phyloP scores from a whole-genome alignment of 805 yeast species.

The Cyberlindnera saturnus region DNA sequence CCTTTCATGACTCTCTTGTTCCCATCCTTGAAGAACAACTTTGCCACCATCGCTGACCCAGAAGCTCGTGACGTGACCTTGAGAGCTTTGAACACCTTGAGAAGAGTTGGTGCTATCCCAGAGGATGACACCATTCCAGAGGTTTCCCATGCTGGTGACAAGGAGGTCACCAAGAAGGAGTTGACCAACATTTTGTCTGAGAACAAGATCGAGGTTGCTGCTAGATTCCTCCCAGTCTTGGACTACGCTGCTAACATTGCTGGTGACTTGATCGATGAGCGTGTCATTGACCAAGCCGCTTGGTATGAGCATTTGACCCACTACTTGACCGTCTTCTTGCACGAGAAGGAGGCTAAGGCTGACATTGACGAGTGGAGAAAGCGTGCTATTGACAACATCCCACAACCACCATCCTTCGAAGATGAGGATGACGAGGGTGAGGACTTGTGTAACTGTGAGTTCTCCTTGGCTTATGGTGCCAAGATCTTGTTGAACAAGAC shows the following conservation, averaged over 20 bases:
- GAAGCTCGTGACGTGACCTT: conserved; percentile 98
- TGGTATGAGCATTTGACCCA: conserved; percentile 89
- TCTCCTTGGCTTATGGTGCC: conserved; percentile 99
- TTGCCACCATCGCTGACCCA: conserved; percentile 97
- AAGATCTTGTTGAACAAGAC: conserved; percentile 99
- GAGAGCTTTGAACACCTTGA: conserved; percentile 95
- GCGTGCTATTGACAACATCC: conserved; percentile 96
- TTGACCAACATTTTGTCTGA: conserved; percentile 66
- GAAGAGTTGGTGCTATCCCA: conserved; percentile 97
- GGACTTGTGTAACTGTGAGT: conserved; percentile 99
- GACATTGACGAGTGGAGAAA: conserved; percentile 91
- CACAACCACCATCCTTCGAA: conserved; percentile 91
- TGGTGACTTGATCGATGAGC: conserved; percentile 98
- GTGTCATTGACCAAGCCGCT: conserved; percentile 84
- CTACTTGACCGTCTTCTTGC: conserved; percentile 93
- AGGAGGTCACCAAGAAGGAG: conserved; percentile 76
- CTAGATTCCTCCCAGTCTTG: conserved; percentile 74
- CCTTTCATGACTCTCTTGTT: conserved; percentile 93
- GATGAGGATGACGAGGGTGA: conserved; percentile 98
- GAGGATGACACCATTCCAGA: conserved; percentile 90
- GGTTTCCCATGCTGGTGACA: conserved; percentile 98
- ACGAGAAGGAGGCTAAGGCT: conserved; percentile 86
- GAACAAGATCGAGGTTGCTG: conserved; percentile 52
- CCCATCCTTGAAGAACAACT: conserved; percentile 94
- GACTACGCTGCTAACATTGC: conserved; percentile 92